A percentile compares a stretch with the other conserved stretches of the same genome.
phyloP scores from a whole-genome alignment of 306 rosid genomes.

The Acmispon strigosus region DNA sequence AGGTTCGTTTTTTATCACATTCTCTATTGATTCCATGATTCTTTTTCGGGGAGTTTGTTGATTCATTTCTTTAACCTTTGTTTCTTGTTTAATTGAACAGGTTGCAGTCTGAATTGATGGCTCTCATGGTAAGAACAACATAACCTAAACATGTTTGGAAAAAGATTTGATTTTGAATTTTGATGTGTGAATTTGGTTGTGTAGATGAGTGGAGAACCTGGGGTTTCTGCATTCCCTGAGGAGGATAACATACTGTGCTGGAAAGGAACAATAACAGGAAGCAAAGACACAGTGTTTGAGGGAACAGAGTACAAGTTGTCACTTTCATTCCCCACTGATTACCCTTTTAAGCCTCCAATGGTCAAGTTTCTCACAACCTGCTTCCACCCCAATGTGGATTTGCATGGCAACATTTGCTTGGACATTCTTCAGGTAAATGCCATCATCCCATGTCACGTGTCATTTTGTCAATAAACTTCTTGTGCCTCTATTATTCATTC shows the following conservation, averaged over 20 bases:
- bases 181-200: background rate
- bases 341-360: conserved; percentile 91
- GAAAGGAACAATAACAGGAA: conserved; percentile 95
- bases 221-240: conserved; percentile 90
- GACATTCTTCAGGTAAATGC: conserved; percentile 87
- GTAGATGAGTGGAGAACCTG: conserved; percentile 91
- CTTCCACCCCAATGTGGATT: conserved; percentile 91
- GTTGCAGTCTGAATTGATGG: conserved; percentile 95
- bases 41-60: too few relatives aligned
- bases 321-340: conserved; percentile 77
- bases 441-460: background rate
- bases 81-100: conserved; percentile 29
- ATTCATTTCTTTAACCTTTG: conserved; percentile 23
- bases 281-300: conserved; percentile 86
- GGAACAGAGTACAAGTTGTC: conserved; percentile 83
- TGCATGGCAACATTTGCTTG: conserved; percentile 82
- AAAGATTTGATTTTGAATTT: too few relatives aligned
- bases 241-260: conserved; percentile 92
- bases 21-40: too few relatives aligned
- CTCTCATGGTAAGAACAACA: conserved; percentile 69
- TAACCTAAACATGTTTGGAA: too few relatives aligned
- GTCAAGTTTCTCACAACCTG: conserved; percentile 84
- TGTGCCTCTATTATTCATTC: background rate
- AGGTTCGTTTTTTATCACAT: conserved; percentile 29
- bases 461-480: background rate